Base-by-base conservation (phyloP, 2,329 filamentous ascomycete species). In the Cladosporium sp. region DNA sequence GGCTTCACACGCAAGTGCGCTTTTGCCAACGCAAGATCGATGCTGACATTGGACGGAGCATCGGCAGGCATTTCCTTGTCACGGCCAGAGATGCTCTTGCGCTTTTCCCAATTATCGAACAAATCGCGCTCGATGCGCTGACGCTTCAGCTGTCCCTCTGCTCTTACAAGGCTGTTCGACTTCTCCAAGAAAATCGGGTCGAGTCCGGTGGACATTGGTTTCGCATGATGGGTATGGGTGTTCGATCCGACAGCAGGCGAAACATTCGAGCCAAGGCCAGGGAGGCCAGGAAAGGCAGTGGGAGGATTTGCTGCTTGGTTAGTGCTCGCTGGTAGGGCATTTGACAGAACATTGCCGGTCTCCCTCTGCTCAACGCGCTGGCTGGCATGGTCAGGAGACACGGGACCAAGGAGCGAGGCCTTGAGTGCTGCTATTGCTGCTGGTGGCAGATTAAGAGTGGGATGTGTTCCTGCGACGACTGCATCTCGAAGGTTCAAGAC, bases 101-200 rank as follows among this genome's bases (percentile, higher is more conserved):
- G 61, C 55, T 86, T 79, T 52, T 92, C 86, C 59, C 86, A 71
- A 67, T 95, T 86, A 47, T 94, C 86, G 67, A 81, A 84, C 59
- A 97, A 69, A 30, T 77, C 72, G 57, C 84, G 82, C 69, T 97
- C 93, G 61, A 96, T 74, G 56, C 86, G 82, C 69, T 91, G 83
- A 55, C 92, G 83, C 69, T 89, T 88, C 55, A 92, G 70, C 65
- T 86, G 82, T 54, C 88, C 74, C 70, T 95, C 89, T 63, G 89
- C 88, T 71, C 83, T 86, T 64, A 93, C 82, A 58, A 94, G 75
- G 64, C 88, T 83, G 64, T 89, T 86, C 59, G 90, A 91, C 69
- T 95, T 95, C 64, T 88, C 85, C 67, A 94, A 77, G 59, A 94
- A 77, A 54, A 94, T 83, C 43, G 89, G 88, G 67, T 94, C 82